Conservation (phyloP, 768 basidiomycete species). For the Agrocybe pediades region DNA sequence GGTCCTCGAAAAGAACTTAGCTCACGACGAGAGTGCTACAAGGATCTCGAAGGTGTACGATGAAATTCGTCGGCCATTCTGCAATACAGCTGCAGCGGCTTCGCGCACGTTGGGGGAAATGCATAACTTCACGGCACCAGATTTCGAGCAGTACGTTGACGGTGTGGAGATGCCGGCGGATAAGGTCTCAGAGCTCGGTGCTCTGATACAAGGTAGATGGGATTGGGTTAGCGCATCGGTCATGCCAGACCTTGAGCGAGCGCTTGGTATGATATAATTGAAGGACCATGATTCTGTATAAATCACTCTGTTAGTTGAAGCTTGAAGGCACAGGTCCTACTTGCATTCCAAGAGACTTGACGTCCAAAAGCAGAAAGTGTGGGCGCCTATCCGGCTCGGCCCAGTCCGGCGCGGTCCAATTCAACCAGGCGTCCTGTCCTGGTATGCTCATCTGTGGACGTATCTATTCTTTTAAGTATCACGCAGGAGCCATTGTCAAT, state of each 20-base stretch:
- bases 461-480: too few species aligned
- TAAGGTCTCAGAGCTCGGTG: conserved; percentile 35
- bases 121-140: conserved; percentile 34
- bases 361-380: too few species aligned
- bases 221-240: conserved; percentile 48
- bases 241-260: conserved; percentile 21
- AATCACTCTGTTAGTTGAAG: too few species aligned
- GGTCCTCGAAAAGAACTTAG: conserved; percentile 26
- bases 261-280: conserved; percentile 8
- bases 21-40: conserved; percentile 29
- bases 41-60: conserved; percentile 41
- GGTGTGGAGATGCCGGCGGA: conserved; percentile 17
- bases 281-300: too few species aligned
- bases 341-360: too few species aligned
- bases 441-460: too few species aligned
- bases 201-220: conserved; percentile 46
- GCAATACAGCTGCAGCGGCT: conserved; percentile 30
- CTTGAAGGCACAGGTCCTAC: too few species aligned
- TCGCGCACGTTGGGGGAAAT: conserved; percentile 38
- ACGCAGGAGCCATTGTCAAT: too few species aligned
- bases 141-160: conserved; percentile 21
- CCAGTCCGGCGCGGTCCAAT: too few species aligned
- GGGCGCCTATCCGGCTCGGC: too few species aligned
- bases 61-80: conserved; percentile 44
- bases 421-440: too few species aligned